Base-by-base conservation (phyloP, 768 basidiomycete genomes). In the Podaxis sp. region DNA sequence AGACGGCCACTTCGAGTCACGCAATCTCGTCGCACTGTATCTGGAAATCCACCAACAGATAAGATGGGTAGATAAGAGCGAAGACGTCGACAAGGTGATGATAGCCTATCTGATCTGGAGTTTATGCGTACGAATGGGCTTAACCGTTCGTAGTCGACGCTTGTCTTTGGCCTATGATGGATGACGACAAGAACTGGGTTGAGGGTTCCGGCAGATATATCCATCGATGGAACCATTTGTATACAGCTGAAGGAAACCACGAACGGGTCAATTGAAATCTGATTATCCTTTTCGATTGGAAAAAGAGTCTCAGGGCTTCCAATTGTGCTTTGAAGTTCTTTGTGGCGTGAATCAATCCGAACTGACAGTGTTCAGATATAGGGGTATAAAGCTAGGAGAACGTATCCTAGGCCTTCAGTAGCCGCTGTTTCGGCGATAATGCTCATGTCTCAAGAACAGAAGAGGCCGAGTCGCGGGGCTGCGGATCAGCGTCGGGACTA, bases 61-160 rank as follows among this genome's bases (percentile, higher is more conserved):
- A 59, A 59, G 58, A 59, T 52, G 58, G 11, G 7, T 25, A 36
- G 58, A 59, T 59, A 59, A 59, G 58, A 29, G 41, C 22, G 41
- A 57, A 46, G 55, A 27, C 19, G 55, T 55, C 38, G 37, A 55
- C 12, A 55, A 55, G 22, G n/a, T 55, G 55, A 56, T 22, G 12
- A 22, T 12, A 25, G 8, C 33, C 33, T 12, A 50, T 57, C 55
- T 43, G 55, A 57, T 57, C 17, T 19, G 15, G 38, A n/a, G 43
- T 33, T 33, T 9, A 33, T 33, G 33, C 24, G 27, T 12, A n/a
- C 25, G 55, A n/a, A 56, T 57, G 55, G 55, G 7, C 25, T 43
- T 57, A 46, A 11, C 41, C 55, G 38, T 24, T 46, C 7, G 19
- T 49, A 37, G 19, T 33, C 33, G 22, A 46, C 46, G 17, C 12